phyloP scores from a whole-genome alignment of 148 eudicot species.

The Cornus suecica region DNA sequence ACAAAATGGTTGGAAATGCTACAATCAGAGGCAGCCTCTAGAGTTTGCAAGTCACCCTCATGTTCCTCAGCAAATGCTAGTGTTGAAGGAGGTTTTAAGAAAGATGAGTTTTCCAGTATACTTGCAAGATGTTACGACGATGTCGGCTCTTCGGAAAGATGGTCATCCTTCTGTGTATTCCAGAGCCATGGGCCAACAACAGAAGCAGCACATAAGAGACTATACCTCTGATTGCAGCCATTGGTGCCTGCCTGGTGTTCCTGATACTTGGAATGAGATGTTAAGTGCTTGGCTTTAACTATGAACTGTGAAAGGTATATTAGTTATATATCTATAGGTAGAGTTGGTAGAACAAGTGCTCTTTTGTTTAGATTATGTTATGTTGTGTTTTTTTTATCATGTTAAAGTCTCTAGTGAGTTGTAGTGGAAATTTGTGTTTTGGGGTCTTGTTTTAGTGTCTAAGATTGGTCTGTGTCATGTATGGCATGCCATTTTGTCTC shows the following conservation, averaged over 20 bases:
- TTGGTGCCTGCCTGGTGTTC: slow-evolving; percentile 95
- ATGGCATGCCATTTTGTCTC: not conserved
- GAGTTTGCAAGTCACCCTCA: slow-evolving; percentile 47
- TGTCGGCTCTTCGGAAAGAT: slow-evolving; percentile 70
- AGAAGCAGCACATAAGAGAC: slow-evolving; percentile 28
- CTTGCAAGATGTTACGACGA: slow-evolving; percentile 58
- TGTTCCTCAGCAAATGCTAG: slow-evolving; percentile 45
- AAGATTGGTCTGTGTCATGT: not conserved
- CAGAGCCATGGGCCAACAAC: slow-evolving; percentile 31
- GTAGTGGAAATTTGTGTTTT: not conserved
- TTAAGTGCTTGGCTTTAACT: slow-evolving; percentile 49
- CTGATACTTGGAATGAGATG: slow-evolving; percentile 82
- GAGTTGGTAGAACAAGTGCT: not conserved
- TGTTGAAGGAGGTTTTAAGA: slow-evolving; percentile 48
- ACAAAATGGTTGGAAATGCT: slow-evolving; percentile 82
- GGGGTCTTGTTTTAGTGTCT: not conserved
- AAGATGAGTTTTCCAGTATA: slow-evolving; percentile 71
- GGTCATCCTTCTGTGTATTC: slow-evolving; percentile 80
- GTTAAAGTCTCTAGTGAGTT: not conserved
- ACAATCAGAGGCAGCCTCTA: slow-evolving; percentile 67
- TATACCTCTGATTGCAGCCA: slow-evolving; percentile 72
- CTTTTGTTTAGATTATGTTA: not conserved
- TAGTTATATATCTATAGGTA: not conserved
- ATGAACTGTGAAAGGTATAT: not conserved
- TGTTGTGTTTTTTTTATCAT: not conserved